Percentiles rank a stretch among this genome's conserved stretches.
Evolutionary conservation across 2,329 filamentous ascomycete species (phyloP).

Genomic region (Aspergillus brunneoviolaceus): DNA sequence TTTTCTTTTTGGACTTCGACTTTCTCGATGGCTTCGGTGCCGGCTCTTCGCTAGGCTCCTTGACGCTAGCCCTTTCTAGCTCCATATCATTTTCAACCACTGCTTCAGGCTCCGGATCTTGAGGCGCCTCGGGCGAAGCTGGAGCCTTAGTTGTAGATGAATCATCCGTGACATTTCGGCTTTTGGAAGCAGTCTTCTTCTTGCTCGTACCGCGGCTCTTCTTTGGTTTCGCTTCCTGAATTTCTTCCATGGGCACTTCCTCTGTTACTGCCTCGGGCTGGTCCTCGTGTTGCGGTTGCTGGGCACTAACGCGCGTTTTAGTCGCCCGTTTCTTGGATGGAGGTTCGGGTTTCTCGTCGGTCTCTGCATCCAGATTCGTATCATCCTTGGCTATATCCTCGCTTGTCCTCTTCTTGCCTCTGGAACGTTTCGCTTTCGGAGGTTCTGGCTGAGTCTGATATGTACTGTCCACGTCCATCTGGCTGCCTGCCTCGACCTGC

Average conservation of each 20-base stretch:
- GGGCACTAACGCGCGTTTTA: constrained; percentile 50
- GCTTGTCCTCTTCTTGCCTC: constrained; percentile 64
- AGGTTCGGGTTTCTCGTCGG: constrained; percentile 32
- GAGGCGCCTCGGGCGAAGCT: constrained; percentile 37
- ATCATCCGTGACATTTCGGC: constrained; percentile 52
- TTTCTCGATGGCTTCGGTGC: constrained; percentile 27
- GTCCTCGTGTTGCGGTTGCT: constrained; percentile 36
- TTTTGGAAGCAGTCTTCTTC: constrained; percentile 42
- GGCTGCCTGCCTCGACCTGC: constrained; percentile 45
- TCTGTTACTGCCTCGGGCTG: constrained; percentile 37
- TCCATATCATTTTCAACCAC: constrained; percentile 66
- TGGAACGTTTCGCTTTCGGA: constrained; percentile 38
- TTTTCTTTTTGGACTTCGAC: constrained; percentile 31
- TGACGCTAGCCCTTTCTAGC: constrained; percentile 51
- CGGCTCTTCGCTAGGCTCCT: constrained; percentile 39
- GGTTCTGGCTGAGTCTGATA: constrained; percentile 30
- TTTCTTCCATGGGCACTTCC: constrained; percentile 17
- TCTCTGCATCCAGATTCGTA: constrained; percentile 14
- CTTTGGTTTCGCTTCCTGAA: constrained; percentile 36
- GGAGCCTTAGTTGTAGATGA: constrained; percentile 45
- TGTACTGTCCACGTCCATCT: constrained; percentile 31
- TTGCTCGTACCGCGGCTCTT: constrained; percentile 45
- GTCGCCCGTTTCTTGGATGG: constrained; percentile 61
- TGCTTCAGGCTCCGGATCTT: constrained; percentile 66
- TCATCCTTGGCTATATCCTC: constrained; percentile 50